Evolutionary conservation across 1,284 basidiomycete genomes (phyloP), one percentile per base, ranked within the genome.

Genomic region (Cutaneotrichosporon sp.): DNA sequence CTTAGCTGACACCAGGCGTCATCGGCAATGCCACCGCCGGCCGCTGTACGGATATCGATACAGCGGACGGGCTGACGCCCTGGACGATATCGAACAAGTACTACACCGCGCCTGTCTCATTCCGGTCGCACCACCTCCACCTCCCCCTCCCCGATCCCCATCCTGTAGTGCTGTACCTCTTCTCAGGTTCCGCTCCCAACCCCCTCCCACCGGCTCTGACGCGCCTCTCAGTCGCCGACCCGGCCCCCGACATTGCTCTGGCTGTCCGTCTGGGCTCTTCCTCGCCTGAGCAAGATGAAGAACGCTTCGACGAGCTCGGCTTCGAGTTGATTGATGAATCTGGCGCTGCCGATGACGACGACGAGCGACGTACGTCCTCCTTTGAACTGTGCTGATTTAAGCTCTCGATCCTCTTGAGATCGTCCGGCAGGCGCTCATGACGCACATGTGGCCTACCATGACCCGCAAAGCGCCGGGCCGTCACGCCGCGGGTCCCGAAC

Each of bases 51-150:
- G 31, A 38, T 38, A 55, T 42, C 22, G 59, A 64, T 1, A 6
- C 18, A 31, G 26, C 31, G 14, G 61, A 56, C 50, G 59, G 61
- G 13, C 22, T 22, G 1, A 78, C 89, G 38, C 87, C 87, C 14
- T 93, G 90, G 90, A 88, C 84, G 36, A 90, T 94, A 65, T 81
- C 83, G 64, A 93, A 94, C 82, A 89, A 87, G 77, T 94, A 94
- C 79, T 94, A 93, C 80, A 85, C 87, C 13, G 91, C 91, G 5
- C 80, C 85, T 60, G 88, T 93, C 7, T 84, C 87, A 62, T 90
- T 93, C 72, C 82, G 85, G 7, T 78, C 84, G n/a, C 59, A 70
- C 22, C 42, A 66, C 11, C 55, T 73, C 0, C 62, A 60, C 56
- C 63, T 14, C 81, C 83, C 61, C 76, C 81, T 13, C 73, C 84